These are phyloP conservation scores for Malus hybrid DNA, from an alignment of 331 rosid species.

Conservation along the genomic window DNA sequence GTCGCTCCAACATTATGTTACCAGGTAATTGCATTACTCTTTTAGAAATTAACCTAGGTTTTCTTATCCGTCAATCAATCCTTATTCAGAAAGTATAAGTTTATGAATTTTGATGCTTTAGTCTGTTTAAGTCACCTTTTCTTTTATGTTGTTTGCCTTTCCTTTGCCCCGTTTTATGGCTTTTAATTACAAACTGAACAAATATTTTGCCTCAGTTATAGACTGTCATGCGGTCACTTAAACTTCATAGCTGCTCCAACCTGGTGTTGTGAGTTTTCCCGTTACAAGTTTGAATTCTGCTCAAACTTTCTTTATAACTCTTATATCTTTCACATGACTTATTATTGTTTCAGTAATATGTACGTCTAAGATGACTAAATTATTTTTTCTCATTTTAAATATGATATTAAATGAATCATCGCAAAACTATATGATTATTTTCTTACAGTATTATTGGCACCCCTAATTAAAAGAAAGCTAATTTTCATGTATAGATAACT, in stretches of 20 bases:
- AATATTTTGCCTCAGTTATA: neutral
- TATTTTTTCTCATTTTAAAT: too few relatives aligned
- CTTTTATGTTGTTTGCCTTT: neutral
- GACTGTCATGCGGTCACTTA: neutral
- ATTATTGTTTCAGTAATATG: neutral
- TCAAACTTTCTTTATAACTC: neutral
- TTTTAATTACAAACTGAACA: neutral
- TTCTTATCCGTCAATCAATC: neutral
- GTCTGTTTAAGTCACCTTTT: too few relatives aligned
- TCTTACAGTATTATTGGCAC: too few relatives aligned
- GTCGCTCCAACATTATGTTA: conserved; percentile 94
- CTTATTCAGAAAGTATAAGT: neutral
- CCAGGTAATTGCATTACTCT: conserved; percentile 50
- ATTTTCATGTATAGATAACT: too few relatives aligned
- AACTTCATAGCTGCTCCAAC: neutral
- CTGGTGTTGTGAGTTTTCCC: neutral
- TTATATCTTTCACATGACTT: conserved; percentile 6
- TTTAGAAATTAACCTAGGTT: neutral
- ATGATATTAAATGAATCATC: too few relatives aligned
- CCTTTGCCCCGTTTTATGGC: neutral
- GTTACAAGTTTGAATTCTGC: neutral
- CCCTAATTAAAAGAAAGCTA: too few relatives aligned
- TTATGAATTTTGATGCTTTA: neutral
- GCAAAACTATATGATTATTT: too few relatives aligned
- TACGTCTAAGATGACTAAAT: too few relatives aligned